A percentile compares a stretch with the other conserved stretches of the same genome.
Conservation (phyloP, 257 asterid species). For the Solanum neorickii region DNA sequence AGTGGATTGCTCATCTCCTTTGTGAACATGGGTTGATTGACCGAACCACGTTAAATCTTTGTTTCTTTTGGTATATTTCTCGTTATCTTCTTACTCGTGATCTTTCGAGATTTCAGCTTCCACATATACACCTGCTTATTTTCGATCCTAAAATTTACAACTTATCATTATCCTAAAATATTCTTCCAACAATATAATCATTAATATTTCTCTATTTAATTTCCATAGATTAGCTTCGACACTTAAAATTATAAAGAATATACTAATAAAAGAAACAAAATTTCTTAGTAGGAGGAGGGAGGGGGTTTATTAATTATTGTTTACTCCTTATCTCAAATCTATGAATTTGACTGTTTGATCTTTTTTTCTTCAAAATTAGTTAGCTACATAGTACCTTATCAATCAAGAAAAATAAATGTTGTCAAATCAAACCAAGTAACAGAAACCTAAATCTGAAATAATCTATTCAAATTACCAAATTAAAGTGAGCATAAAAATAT, state of each 20-base stretch:
- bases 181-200: background rate
- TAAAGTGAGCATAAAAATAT: background rate
- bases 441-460: background rate
- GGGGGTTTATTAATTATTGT: background rate
- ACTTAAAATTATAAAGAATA: background rate
- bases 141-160: background rate
- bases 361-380: background rate
- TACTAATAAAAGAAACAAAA: background rate
- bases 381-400: background rate
- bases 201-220: background rate
- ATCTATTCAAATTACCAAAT: background rate
- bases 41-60: too few species aligned
- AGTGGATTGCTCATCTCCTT: too few species aligned
- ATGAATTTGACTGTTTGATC: background rate
- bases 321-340: background rate
- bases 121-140: too few species aligned
- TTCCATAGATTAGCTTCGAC: background rate
- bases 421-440: background rate
- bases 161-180: background rate
- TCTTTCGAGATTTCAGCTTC: too few species aligned
- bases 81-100: too few species aligned
- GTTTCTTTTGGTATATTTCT: too few species aligned
- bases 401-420: background rate
- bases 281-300: background rate
- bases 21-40: too few species aligned